Evolutionary conservation across 2,329 filamentous ascomycete genomes (phyloP).

Genomic region (Allantophomopsis cytisporea): DNA sequence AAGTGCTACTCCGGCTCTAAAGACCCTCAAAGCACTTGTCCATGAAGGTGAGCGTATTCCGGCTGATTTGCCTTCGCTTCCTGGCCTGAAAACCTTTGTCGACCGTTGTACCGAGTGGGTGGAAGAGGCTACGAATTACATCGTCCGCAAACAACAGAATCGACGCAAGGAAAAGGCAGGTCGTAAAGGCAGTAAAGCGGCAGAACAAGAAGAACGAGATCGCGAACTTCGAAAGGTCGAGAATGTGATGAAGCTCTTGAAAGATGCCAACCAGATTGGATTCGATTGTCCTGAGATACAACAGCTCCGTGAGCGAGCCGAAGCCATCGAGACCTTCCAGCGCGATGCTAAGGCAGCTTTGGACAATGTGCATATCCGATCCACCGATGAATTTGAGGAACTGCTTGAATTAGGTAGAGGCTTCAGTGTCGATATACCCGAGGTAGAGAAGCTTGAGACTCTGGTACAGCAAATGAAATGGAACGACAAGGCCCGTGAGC

Average conservation of each 20-base stretch:
- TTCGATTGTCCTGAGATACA: conserved; percentile 90
- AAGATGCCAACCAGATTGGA: conserved; percentile 71
- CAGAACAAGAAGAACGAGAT: conserved; percentile 73
- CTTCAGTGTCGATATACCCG: conserved; percentile 85
- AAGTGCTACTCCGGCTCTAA: conserved; percentile 72
- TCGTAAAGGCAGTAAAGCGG: conserved; percentile 62
- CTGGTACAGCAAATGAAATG: conserved; percentile 78
- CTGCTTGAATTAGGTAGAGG: conserved; percentile 78
- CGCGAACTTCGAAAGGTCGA: conserved; percentile 78
- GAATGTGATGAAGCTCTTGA: conserved; percentile 75
- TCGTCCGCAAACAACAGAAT: conserved; percentile 93
- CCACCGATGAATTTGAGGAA: conserved; percentile 70
- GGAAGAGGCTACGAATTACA: conserved; percentile 92
- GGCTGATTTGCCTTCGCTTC: conserved; percentile 71
- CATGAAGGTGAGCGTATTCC: conserved; percentile 95
- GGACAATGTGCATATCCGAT: conserved; percentile 46
- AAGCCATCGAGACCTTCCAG: conserved; percentile 76
- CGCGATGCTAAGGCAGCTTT: conserved; percentile 59
- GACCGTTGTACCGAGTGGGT: conserved; percentile 97
- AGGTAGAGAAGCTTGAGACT: conserved; percentile 70
- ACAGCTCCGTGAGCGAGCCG: conserved; percentile 71
- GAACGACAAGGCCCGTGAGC: conserved; percentile 63
- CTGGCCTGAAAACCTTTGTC: conserved; percentile 76
- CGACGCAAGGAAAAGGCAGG: conserved; percentile 86
- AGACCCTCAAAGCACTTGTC: conserved; percentile 69